Conservation (phyloP, 148 eudicot genomes). For the Gaultheria prostrata region DNA sequence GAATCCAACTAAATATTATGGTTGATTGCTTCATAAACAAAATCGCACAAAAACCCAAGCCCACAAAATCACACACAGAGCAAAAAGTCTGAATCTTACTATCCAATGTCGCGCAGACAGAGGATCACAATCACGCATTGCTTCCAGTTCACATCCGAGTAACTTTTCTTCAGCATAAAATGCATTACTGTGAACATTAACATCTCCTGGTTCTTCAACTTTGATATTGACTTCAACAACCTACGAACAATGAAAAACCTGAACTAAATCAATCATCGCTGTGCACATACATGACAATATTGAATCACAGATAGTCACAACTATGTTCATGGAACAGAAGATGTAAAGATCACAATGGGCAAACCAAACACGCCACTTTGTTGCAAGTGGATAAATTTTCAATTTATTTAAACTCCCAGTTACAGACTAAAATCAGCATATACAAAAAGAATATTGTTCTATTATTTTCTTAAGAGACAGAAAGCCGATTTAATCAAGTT, state of each 20-base stretch:
- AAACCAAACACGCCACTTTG: background rate
- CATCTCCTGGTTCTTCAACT: conserved; percentile 91
- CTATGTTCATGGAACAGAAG: background rate
- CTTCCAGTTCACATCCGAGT: conserved; percentile 77
- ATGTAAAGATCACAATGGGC: background rate
- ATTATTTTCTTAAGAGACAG: background rate
- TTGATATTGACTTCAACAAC: conserved; percentile 91
- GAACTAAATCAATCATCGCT: background rate
- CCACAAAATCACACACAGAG: background rate
- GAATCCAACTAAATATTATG: background rate
- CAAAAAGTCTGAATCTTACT: conserved; percentile 45
- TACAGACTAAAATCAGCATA: background rate
- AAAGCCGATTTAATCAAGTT: background rate
- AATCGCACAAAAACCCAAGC: background rate
- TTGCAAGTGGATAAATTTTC: background rate
- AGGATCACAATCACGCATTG: conserved; percentile 93
- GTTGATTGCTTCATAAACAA: background rate
- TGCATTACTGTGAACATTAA: conserved; percentile 91
- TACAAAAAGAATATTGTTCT: background rate
- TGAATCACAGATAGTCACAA: background rate
- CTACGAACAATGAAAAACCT: conserved; percentile 24
- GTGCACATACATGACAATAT: background rate
- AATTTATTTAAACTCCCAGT: background rate
- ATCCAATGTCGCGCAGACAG: conserved; percentile 98
- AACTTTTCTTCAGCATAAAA: conserved; percentile 87